Percentiles rank a stretch among this genome's conserved stretches.
phyloP scores from a whole-genome alignment of 805 yeast species.

The Starmerella scarabaei region DNA sequence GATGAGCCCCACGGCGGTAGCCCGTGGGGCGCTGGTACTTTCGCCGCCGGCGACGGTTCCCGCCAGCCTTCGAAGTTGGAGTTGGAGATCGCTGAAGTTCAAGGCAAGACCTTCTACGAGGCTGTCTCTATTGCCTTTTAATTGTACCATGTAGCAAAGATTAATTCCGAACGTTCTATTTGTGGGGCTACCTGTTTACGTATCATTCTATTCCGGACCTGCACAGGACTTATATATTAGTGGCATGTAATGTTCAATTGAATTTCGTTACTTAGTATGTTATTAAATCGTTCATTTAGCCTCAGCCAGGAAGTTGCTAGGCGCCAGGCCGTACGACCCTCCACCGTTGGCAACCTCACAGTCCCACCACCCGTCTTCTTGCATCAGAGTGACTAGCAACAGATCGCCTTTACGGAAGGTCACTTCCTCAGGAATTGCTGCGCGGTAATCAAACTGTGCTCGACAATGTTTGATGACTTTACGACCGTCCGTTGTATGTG shows the following conservation, averaged over 20 bases:
- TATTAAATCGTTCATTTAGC: background rate
- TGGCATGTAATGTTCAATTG: no score
- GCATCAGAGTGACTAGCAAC: slow-evolving; percentile 40
- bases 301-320: slow-evolving; percentile 38
- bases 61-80: slow-evolving; percentile 56
- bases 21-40: slow-evolving; percentile 79
- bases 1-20: slow-evolving; percentile 69
- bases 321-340: slow-evolving; percentile 42
- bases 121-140: slow-evolving; percentile 26
- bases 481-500: slow-evolving; percentile 40
- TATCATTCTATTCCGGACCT: background rate
- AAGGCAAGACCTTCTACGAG: slow-evolving; percentile 53
- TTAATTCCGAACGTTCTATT: background rate
- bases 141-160: background rate
- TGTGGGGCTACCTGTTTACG: background rate
- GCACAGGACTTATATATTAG: background rate
- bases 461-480: slow-evolving; percentile 40
- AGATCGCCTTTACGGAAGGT: slow-evolving; percentile 47
- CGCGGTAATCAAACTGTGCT: slow-evolving; percentile 47
- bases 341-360: slow-evolving; percentile 39
- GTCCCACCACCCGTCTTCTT: slow-evolving; percentile 68
- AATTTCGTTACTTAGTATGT: background rate
- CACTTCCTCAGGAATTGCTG: slow-evolving; percentile 48
- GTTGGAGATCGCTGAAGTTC: slow-evolving; percentile 46
- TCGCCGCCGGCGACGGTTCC: slow-evolving; percentile 64